phyloP scores from a whole-genome alignment of 2,329 filamentous ascomycete species.

The Falciphora oryzae region DNA sequence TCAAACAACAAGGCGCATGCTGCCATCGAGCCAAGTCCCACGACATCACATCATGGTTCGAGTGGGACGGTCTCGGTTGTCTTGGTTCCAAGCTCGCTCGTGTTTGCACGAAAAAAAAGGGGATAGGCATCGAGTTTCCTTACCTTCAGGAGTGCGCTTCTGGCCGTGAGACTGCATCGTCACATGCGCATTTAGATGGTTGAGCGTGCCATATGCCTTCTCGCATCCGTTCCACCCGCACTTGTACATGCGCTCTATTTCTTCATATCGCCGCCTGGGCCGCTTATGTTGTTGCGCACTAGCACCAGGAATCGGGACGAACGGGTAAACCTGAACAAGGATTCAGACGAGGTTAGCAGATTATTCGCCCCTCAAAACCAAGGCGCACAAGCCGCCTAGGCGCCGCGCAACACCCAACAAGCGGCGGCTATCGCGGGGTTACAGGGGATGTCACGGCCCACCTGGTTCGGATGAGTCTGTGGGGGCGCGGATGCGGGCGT shows the following conservation, averaged over 20 bases:
- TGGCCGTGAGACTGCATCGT: slow-evolving; percentile 97
- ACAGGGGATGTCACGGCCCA: slow-evolving; percentile 34
- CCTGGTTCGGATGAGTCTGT: slow-evolving; percentile 53
- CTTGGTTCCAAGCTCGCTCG: neutral
- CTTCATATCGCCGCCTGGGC: slow-evolving; percentile 87
- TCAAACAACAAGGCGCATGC: neutral
- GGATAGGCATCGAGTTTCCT: slow-evolving; percentile 25
- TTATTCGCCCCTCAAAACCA: neutral
- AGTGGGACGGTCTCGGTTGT: too few relatives aligned
- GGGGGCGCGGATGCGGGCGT: slow-evolving; percentile 50
- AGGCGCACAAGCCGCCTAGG: neutral
- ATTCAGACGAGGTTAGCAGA: slow-evolving; percentile 18
- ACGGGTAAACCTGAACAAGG: slow-evolving; percentile 77
- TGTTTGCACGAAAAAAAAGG: neutral
- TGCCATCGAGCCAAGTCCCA: too few relatives aligned
- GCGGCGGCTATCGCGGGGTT: too few relatives aligned
- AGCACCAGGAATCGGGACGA: slow-evolving; percentile 94
- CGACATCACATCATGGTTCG: neutral
- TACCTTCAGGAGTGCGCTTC: slow-evolving; percentile 97
- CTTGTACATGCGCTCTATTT: slow-evolving; percentile 99
- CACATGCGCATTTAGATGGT: slow-evolving; percentile 95
- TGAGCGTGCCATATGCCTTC: slow-evolving; percentile 96
- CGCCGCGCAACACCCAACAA: neutral
- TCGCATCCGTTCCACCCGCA: slow-evolving; percentile 98
- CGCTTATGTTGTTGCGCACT: slow-evolving; percentile 97